These are phyloP conservation scores for Alternaria panax DNA, from an alignment of 2,329 filamentous ascomycete species.

Conservation along the genomic window DNA sequence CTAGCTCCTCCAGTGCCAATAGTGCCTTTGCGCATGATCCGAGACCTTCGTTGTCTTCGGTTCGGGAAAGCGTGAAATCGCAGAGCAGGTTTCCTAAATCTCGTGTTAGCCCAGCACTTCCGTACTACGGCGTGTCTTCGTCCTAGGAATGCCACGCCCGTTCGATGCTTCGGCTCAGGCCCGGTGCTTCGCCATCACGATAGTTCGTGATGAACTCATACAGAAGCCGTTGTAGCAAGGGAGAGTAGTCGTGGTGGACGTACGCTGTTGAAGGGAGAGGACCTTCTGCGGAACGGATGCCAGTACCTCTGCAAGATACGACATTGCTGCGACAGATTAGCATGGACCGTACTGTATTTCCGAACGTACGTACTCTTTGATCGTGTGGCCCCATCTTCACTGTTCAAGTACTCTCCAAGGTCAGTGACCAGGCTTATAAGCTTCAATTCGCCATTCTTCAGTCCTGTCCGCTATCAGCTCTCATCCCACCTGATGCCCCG, in stretches of 20 bases:
- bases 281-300: slow-evolving; percentile 61
- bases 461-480: slow-evolving; percentile 53
- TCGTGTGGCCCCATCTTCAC: slow-evolving; percentile 66
- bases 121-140: not conserved
- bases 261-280: slow-evolving; percentile 66
- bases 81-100: slow-evolving; percentile 63
- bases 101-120: not conserved
- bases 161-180: not conserved
- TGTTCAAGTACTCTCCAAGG: slow-evolving; percentile 71
- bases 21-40: slow-evolving; percentile 67
- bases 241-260: slow-evolving; percentile 18
- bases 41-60: slow-evolving; percentile 62
- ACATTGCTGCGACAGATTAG: slow-evolving; percentile 49
- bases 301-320: slow-evolving; percentile 61
- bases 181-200: not conserved
- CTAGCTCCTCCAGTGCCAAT: slow-evolving; percentile 64
- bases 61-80: slow-evolving; percentile 70
- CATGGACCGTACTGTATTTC: slow-evolving; percentile 8
- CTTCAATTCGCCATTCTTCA: slow-evolving; percentile 66
- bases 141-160: not conserved
- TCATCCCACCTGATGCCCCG: slow-evolving; percentile 20
- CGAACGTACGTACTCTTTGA: slow-evolving; percentile 59
- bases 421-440: slow-evolving; percentile 69
- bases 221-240: not conserved
- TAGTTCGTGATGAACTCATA: not conserved